A percentile compares a stretch with the other conserved stretches of the same genome.
phyloP scores from a whole-genome alignment of 2,329 filamentous ascomycete species.

The Cryphonectria japonica region DNA sequence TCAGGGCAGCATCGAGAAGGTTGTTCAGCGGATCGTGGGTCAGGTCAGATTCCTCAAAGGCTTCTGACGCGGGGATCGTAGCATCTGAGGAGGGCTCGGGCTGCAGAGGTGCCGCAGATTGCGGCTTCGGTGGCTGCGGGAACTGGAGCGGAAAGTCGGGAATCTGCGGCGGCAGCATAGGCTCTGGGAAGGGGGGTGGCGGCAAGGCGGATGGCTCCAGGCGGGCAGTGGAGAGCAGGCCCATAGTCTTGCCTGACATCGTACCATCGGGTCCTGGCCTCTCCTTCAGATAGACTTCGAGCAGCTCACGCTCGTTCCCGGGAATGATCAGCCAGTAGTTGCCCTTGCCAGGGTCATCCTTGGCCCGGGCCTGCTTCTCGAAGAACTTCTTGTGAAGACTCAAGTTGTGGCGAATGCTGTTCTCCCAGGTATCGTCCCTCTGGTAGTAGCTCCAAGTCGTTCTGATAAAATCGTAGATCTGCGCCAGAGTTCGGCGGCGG shows the following conservation, averaged over 20 bases:
- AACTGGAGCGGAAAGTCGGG: slow-evolving; percentile 28
- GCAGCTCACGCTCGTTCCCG: slow-evolving; percentile 71
- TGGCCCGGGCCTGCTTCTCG: slow-evolving; percentile 85
- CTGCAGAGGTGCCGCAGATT: slow-evolving; percentile 41
- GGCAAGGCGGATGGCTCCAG: slow-evolving; percentile 53
- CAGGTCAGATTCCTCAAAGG: slow-evolving; percentile 41
- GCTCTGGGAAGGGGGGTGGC: slow-evolving; percentile 33
- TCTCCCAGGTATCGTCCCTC: slow-evolving; percentile 89
- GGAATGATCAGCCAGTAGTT: slow-evolving; percentile 95
- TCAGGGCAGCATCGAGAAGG: slow-evolving; percentile 23
- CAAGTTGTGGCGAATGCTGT: slow-evolving; percentile 97
- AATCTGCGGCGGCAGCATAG: slow-evolving; percentile 32
- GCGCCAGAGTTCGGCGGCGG: slow-evolving; percentile 82
- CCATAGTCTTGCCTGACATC: slow-evolving; percentile 55
- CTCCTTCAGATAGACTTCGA: slow-evolving; percentile 78
- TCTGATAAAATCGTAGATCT: slow-evolving; percentile 99
- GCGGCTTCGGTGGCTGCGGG: slow-evolving; percentile 50
- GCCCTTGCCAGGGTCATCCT: slow-evolving; percentile 96
- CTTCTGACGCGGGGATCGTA: slow-evolving; percentile 74
- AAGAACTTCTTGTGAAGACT: slow-evolving; percentile 96
- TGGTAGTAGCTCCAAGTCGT: slow-evolving; percentile 90
- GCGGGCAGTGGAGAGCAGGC: slow-evolving; percentile 58
- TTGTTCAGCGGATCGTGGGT: slow-evolving; percentile 5
- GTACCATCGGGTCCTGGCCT: slow-evolving; percentile 53
- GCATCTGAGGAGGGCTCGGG: slow-evolving; percentile 76